A percentile compares a stretch with the other conserved stretches of the same genome.
phyloP scores from a whole-genome alignment of 1,284 basidiomycete genomes.

The Sphaerobolus stellatus region DNA sequence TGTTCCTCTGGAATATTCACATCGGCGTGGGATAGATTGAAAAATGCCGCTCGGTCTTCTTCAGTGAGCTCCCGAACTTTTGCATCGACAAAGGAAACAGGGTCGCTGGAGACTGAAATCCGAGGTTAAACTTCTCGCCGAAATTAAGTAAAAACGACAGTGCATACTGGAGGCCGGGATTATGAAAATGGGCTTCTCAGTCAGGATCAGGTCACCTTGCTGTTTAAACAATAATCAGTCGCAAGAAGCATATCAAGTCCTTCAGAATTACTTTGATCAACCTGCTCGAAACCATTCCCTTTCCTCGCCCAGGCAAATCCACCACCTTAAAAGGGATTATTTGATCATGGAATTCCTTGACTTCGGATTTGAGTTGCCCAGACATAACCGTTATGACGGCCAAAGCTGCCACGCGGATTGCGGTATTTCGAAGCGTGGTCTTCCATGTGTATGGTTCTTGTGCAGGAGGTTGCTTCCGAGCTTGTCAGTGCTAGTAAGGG shows the following conservation, averaged over 20 bases:
- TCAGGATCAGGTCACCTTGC: constrained; percentile 58
- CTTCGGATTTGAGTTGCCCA: not conserved
- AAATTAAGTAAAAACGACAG: not conserved
- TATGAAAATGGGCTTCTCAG: constrained; percentile 52
- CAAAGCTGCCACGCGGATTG: constrained; percentile 1
- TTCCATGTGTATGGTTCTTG: constrained; percentile 1
- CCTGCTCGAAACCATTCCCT: constrained; percentile 40
- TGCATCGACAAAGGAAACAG: not conserved
- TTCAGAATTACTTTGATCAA: constrained; percentile 34
- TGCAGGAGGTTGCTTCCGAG: no score
- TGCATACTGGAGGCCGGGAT: constrained; percentile 45
- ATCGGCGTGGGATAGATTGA: constrained; percentile 5
- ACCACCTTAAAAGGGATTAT: constrained; percentile 29
- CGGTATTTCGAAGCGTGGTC: not conserved
- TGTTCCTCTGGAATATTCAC: constrained; percentile 5
- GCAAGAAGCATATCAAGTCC: not conserved
- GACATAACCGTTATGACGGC: not conserved
- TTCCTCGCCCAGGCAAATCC: constrained; percentile 40
- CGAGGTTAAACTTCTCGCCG: not conserved
- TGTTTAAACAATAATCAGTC: constrained; percentile 20
- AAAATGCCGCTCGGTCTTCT: constrained; percentile 4
- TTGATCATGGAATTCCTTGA: constrained; percentile 3
- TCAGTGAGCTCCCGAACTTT: not conserved
- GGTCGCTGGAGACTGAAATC: constrained; percentile 1
- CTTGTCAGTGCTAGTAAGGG: no score